Base-by-base conservation (phyloP, 2,329 filamentous ascomycete species). In the Phialophora chinensis region DNA sequence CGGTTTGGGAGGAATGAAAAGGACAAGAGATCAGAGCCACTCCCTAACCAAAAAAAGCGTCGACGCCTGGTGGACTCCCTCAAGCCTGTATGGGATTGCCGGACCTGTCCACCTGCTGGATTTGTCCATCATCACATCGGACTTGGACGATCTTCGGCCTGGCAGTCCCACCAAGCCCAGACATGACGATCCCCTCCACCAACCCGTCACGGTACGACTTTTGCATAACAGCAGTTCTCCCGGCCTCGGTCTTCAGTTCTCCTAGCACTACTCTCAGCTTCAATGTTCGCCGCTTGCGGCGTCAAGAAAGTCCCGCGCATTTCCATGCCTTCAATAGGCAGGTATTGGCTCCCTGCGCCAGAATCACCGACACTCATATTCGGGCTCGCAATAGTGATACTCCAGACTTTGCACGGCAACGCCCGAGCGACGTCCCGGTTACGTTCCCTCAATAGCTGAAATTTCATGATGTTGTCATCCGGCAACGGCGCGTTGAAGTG, bases 401-500 rank as follows among this genome's bases (percentile, higher is more conserved):
- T 56, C 63, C 63, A 66, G 14, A 52, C 58, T 25, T 54, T 35
- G 5, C 63, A 20, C 4, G 63, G 63, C 12, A 62, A 35, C 10
- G 17, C 25, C 17, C 14, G 14, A 14, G 52, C 63, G 7, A 66
- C 50, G 12, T 33, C 29, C 14, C 47, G 29, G 29, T 66, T 66
- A 17, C 29, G 47, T 47, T 66, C 63, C 23, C 38, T 31, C 25
- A 63, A 4, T 59, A 66, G 20, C 33, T 57, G 29, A 12, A 66
- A 56, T 11, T 11, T 53, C 59, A 66, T 57, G 33, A 62, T 58
- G 29, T 66, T 62, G 14, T 59, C 63, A 50, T 58, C 59, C 5
- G 33, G 33, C 49, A 63, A 25, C 8, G 63, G 63, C n/a, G 59
- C 60, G 44, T 59, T 63, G 59, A 66, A 44, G n/a, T 57, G 50